These are phyloP conservation scores for Beauveria sp. DNA, from an alignment of 2,329 filamentous ascomycete species.

Conservation along the genomic window DNA sequence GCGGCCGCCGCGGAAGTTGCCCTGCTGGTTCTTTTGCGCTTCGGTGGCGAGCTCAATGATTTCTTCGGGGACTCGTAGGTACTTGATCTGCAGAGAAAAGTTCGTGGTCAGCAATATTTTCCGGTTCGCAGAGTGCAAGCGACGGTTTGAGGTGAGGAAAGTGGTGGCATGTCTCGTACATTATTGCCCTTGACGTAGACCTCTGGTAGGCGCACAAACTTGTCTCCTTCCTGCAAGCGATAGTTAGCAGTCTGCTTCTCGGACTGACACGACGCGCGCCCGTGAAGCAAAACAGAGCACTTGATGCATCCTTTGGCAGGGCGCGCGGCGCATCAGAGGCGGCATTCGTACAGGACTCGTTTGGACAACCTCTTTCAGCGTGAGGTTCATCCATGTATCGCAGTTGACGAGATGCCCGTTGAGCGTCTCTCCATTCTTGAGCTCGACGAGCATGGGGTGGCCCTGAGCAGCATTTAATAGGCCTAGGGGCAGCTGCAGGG, in stretches of 20 bases:
- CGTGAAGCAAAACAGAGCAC: neutral
- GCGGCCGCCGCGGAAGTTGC: slow-evolving; percentile 57
- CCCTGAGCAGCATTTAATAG: slow-evolving; percentile 93
- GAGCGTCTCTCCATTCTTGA: slow-evolving; percentile 94
- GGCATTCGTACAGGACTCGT: slow-evolving; percentile 62
- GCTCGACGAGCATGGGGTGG: slow-evolving; percentile 94
- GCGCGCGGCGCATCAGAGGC: neutral
- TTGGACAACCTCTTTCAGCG: slow-evolving; percentile 92
- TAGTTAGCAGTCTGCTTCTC: neutral
- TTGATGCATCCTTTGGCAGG: neutral
- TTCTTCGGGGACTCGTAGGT: slow-evolving; percentile 90
- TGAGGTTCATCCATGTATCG: slow-evolving; percentile 99
- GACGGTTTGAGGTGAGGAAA: neutral
- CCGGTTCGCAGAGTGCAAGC: neutral
- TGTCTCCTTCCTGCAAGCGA: slow-evolving; percentile 67
- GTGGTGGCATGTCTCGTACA: slow-evolving; percentile 43
- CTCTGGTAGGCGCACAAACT: slow-evolving; percentile 85
- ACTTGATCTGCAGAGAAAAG: slow-evolving; percentile 70
- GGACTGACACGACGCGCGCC: neutral
- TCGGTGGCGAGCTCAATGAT: slow-evolving; percentile 93
- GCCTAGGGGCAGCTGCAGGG: slow-evolving; percentile 58
- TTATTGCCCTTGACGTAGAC: slow-evolving; percentile 98
- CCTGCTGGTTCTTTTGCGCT: slow-evolving; percentile 67
- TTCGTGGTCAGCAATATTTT: neutral
- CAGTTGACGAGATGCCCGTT: slow-evolving; percentile 94